Percentiles rank a stretch among this genome's conserved stretches.
phyloP scores from a whole-genome alignment of 495 filamentous ascomycete species.

The Massariosphaeria phaeospora region DNA sequence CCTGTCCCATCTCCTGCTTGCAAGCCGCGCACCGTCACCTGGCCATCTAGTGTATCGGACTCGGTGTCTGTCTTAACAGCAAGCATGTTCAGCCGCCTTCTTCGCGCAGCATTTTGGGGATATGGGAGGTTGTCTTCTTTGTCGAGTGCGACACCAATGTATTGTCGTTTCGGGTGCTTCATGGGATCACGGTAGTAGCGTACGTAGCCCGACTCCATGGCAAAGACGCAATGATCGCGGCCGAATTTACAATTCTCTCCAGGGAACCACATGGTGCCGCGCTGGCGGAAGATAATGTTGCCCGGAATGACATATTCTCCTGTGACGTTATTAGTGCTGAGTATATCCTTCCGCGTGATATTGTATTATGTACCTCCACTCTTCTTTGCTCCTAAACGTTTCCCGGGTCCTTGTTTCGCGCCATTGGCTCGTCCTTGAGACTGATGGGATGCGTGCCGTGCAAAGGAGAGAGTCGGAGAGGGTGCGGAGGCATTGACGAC shows the following conservation, averaged over 20 bases:
- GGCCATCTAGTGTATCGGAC: background rate
- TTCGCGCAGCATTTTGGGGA: slow-evolving; percentile 60
- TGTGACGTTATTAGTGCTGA: slow-evolving; percentile 34
- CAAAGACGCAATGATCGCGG: slow-evolving; percentile 95
- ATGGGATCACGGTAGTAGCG: slow-evolving; percentile 88
- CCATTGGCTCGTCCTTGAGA: slow-evolving; percentile 81
- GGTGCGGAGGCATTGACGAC: slow-evolving; percentile 19
- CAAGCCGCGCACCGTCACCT: slow-evolving; percentile 10
- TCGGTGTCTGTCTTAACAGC: slow-evolving; percentile 37
- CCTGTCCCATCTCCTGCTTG: slow-evolving; percentile 12
- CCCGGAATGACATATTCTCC: slow-evolving; percentile 88
- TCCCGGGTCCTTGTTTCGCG: slow-evolving; percentile 80
- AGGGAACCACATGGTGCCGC: slow-evolving; percentile 88
- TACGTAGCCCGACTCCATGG: slow-evolving; percentile 77
- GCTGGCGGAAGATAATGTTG: slow-evolving; percentile 96
- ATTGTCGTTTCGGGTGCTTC: slow-evolving; percentile 73
- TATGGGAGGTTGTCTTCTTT: slow-evolving; percentile 68
- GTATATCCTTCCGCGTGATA: background rate
- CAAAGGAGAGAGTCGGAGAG: slow-evolving; percentile 32
- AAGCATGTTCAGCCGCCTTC: slow-evolving; percentile 66
- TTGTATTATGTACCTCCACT: slow-evolving; percentile 57
- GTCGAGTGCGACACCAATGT: slow-evolving; percentile 86
- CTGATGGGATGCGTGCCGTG: slow-evolving; percentile 77
- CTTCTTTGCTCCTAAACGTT: slow-evolving; percentile 93
- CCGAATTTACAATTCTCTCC: slow-evolving; percentile 93